Conservation (phyloP, 768 basidiomycete genomes). For the Russula virescens region DNA sequence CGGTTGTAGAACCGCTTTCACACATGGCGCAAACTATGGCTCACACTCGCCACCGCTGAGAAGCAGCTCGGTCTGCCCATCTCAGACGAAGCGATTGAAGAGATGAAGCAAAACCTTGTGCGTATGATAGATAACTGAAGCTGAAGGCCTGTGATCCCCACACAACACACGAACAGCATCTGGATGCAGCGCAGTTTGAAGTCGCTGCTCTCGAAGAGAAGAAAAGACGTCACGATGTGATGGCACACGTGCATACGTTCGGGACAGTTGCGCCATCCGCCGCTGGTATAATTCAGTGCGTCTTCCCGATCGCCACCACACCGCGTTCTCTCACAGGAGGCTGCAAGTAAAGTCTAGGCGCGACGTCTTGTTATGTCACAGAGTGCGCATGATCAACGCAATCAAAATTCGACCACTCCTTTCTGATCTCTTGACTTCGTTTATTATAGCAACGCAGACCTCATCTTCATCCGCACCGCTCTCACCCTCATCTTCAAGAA, state of each 20-base stretch:
- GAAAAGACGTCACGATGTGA: constrained; percentile 96
- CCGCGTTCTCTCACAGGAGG: not conserved
- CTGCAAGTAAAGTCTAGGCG: constrained; percentile 61
- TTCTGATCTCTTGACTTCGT: not conserved
- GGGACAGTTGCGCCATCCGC: constrained; percentile 90
- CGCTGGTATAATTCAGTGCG: constrained; percentile 92
- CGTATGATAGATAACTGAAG: constrained; percentile 26
- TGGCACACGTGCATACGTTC: constrained; percentile 99
- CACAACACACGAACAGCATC: constrained; percentile 40
- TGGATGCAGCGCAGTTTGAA: constrained; percentile 87
- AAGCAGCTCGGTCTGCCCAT: constrained; percentile 92
- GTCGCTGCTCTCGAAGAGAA: constrained; percentile 93
- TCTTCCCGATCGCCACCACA: constrained; percentile 10
- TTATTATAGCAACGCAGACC: constrained; percentile 80
- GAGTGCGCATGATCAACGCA: constrained; percentile 54
- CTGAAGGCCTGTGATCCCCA: not conserved
- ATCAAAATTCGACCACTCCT: not conserved
- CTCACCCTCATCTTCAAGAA: constrained; percentile 80
- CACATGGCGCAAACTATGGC: constrained; percentile 94
- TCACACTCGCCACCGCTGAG: constrained; percentile 93
- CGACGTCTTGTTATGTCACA: constrained; percentile 98
- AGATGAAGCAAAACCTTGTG: constrained; percentile 93
- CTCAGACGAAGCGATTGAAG: constrained; percentile 81
- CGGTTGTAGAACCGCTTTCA: constrained; percentile 76
- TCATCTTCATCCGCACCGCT: constrained; percentile 91